These are phyloP conservation scores for Cyberlindnera nakhonratchasimensis DNA, from an alignment of 805 yeast genomes.

Conservation along the genomic window DNA sequence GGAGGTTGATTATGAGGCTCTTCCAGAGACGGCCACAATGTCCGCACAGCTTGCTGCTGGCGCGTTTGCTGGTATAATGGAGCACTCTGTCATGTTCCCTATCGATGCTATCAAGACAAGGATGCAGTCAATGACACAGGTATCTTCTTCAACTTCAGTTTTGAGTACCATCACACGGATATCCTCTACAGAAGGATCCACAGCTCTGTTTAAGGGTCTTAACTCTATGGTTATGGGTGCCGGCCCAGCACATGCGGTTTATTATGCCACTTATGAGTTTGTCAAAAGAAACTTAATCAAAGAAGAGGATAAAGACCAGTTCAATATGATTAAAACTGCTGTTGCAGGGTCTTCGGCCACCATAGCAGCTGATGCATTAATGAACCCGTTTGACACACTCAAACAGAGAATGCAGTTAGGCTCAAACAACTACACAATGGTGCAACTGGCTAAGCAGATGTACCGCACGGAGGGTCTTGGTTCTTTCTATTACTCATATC, in stretches of 20 bases:
- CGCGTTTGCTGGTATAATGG: constrained; percentile 99
- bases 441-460: constrained; percentile 43
- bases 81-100: constrained; percentile 95
- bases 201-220: constrained; percentile 90
- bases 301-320: constrained; percentile 32
- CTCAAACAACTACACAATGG: constrained; percentile 24
- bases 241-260: constrained; percentile 99
- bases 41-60: constrained; percentile 86
- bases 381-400: constrained; percentile 96
- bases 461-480: constrained; percentile 61
- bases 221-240: constrained; percentile 92
- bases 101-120: constrained; percentile 95
- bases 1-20: constrained; percentile 85
- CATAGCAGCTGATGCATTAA: constrained; percentile 87
- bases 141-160: constrained; percentile 39
- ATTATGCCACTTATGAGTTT: constrained; percentile 89
- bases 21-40: constrained; percentile 83
- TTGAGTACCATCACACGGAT: constrained; percentile 69
- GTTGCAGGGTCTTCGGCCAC: constrained; percentile 91
- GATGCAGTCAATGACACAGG: constrained; percentile 54
- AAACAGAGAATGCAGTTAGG: constrained; percentile 89
- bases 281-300: constrained; percentile 41
- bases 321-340: constrained; percentile 81
- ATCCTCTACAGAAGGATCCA: constrained; percentile 82
- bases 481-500: constrained; percentile 91